Evolutionary conservation across 2,329 filamentous ascomycete genomes (phyloP).

Genomic region (Microdochium trichocladiopsis): DNA sequence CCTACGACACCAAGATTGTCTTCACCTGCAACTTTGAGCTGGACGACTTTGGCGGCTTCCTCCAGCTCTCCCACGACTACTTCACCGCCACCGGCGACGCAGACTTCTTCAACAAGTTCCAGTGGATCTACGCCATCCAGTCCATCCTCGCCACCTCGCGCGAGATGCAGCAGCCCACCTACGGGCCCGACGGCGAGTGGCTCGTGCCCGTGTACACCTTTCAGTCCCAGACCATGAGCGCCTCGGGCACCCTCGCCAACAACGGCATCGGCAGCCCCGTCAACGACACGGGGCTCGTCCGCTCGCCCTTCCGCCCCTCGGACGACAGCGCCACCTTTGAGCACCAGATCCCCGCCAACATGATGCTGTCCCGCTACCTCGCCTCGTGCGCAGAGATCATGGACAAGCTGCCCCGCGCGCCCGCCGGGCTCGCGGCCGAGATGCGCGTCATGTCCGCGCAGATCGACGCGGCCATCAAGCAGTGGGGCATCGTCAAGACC

Average conservation of each 20-base stretch:
- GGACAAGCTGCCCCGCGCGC: constrained; percentile 29
- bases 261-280: constrained; percentile 75
- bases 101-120: constrained; percentile 58
- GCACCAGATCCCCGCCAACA: constrained; percentile 84
- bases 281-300: constrained; percentile 70
- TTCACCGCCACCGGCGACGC: constrained; percentile 59
- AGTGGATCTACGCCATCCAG: constrained; percentile 62
- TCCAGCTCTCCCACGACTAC: constrained; percentile 67
- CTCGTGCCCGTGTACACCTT: constrained; percentile 59
- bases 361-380: constrained; percentile 68
- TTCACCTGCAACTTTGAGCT: constrained; percentile 86
- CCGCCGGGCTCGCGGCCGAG: constrained; percentile 34
- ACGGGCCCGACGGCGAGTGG: constrained; percentile 48
- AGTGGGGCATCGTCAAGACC: constrained; percentile 57
- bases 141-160: constrained; percentile 53
- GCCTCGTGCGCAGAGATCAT: constrained; percentile 38
- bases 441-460: constrained; percentile 54
- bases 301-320: constrained; percentile 83
- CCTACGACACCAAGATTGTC: constrained; percentile 58
- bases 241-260: constrained; percentile 77
- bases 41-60: constrained; percentile 71
- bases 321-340: constrained; percentile 84
- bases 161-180: constrained; percentile 59
- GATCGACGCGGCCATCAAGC: constrained; percentile 61
- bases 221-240: constrained; percentile 61